Conservation (phyloP, 345 rosid species). For the Eucalyptus guilfoylei region DNA sequence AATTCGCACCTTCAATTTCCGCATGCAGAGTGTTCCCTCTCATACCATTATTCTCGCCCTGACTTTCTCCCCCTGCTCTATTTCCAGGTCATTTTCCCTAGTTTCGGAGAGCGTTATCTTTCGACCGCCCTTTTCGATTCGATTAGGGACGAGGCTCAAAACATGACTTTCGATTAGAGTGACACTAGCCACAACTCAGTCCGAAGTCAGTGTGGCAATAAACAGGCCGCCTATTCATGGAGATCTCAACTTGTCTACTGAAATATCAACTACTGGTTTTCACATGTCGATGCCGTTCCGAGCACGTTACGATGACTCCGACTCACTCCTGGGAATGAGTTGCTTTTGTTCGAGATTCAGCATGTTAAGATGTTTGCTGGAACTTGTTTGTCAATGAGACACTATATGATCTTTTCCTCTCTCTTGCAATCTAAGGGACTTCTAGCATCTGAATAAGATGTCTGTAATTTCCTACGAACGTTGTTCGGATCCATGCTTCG, state of each 20-base stretch:
- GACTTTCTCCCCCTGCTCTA: neutral
- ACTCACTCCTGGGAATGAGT: neutral
- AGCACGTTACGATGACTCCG: neutral
- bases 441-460: neutral
- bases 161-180: conserved; percentile 24
- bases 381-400: neutral
- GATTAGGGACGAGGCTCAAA: conserved; percentile 43
- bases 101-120: conserved; percentile 67
- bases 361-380: neutral
- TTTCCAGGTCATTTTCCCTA: conserved; percentile 53
- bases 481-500: neutral
- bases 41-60: neutral
- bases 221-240: neutral
- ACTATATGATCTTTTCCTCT: neutral
- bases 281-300: neutral
- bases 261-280: neutral
- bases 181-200: neutral
- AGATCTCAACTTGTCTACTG: neutral
- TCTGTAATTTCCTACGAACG: neutral
- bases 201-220: neutral
- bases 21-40: neutral
- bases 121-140: conserved; percentile 51
- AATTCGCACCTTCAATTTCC: neutral
- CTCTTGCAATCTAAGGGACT: neutral
- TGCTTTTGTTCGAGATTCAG: neutral